These are phyloP conservation scores for Tilletia walkeri DNA, from an alignment of 1,284 basidiomycete species.

Conservation along the genomic window DNA sequence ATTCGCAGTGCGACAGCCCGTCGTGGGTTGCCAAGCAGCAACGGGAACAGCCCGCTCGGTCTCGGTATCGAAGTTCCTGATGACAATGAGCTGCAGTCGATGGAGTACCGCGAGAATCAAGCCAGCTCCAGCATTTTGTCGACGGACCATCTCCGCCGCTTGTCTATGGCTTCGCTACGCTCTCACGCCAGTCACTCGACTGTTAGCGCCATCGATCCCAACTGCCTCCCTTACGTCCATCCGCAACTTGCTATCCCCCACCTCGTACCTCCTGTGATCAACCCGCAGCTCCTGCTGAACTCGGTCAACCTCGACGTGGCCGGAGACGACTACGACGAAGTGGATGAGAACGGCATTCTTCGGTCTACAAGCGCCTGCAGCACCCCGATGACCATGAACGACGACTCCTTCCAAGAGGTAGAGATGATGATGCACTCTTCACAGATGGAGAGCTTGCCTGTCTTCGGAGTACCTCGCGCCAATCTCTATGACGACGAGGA, in stretches of 20 bases:
- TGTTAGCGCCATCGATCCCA: slow-evolving; percentile 23
- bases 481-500: background rate
- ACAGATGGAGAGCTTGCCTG: slow-evolving; percentile 26
- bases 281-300: slow-evolving; percentile 16
- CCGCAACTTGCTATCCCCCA: slow-evolving; percentile 24
- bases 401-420: slow-evolving; percentile 48
- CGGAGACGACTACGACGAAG: slow-evolving; percentile 36
- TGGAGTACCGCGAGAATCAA: slow-evolving; percentile 6
- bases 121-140: background rate
- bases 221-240: slow-evolving; percentile 30
- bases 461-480: background rate
- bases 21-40: slow-evolving; percentile 30
- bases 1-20: slow-evolving; percentile 54
- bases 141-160: slow-evolving; percentile 3
- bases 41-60: slow-evolving; percentile 32
- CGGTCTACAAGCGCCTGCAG: background rate
- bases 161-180: slow-evolving; percentile 1
- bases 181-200: slow-evolving; percentile 6
- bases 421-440: slow-evolving; percentile 46
- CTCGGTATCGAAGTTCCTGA: slow-evolving; percentile 42
- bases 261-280: slow-evolving; percentile 15
- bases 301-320: slow-evolving; percentile 41
- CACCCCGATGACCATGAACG: slow-evolving; percentile 33
- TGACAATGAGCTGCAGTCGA: slow-evolving; percentile 8
- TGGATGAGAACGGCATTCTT: slow-evolving; percentile 1